A percentile compares a stretch with the other conserved stretches of the same genome.
phyloP scores from a whole-genome alignment of 306 rosid species.

The Gleditsia sinensis region DNA sequence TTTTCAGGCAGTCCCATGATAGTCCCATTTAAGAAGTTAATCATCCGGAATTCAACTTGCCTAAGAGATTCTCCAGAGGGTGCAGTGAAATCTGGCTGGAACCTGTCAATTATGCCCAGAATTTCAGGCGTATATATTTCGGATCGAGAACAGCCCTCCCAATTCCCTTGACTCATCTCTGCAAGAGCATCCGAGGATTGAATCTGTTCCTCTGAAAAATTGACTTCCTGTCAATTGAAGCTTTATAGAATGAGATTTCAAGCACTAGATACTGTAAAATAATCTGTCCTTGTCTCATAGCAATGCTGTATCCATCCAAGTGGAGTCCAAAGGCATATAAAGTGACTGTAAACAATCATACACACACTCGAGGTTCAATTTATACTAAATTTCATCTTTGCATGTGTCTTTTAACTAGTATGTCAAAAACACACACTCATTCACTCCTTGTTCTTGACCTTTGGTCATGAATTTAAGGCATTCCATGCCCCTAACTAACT shows the following conservation, averaged over 20 bases:
- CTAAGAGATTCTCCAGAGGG: slow-evolving; percentile 96
- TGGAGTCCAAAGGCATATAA: neutral
- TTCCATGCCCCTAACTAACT: neutral
- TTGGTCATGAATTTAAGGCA: neutral
- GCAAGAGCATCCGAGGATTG: slow-evolving; percentile 73
- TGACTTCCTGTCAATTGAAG: slow-evolving; percentile 63
- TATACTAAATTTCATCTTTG: neutral
- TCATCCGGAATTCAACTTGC: slow-evolving; percentile 91
- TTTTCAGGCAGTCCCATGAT: slow-evolving; percentile 78
- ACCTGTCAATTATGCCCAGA: slow-evolving; percentile 64
- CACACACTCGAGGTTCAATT: neutral
- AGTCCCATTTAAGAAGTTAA: slow-evolving; percentile 72
- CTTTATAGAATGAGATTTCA: slow-evolving; percentile 28
- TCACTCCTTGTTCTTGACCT: neutral
- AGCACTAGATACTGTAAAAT: neutral
- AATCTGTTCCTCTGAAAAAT: slow-evolving; percentile 71
- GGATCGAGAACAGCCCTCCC: slow-evolving; percentile 95
- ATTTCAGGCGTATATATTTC: slow-evolving; percentile 84
- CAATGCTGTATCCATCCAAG: neutral
- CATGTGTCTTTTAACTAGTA: neutral
- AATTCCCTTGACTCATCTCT: slow-evolving; percentile 95
- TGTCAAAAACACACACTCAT: neutral
- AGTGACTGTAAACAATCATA: neutral
- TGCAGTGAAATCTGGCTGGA: slow-evolving; percentile 90
- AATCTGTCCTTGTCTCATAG: neutral